Evolutionary conservation across 2,329 filamentous ascomycete species (phyloP).

Genomic region (Sporothrix brunneoviolacea): DNA sequence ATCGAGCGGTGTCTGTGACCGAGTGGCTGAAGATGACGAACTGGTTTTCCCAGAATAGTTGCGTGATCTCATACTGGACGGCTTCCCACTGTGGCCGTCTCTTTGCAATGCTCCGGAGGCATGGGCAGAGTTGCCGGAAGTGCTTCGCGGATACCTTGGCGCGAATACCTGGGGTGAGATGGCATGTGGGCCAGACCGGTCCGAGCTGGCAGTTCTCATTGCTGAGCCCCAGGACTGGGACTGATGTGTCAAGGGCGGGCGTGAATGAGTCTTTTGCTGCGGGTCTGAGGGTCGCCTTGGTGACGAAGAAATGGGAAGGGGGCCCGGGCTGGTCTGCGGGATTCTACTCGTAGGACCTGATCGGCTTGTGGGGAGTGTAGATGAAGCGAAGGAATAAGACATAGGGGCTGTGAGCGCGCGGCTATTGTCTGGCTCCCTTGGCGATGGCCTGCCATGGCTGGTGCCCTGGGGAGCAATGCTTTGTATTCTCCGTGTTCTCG

Average conservation of each 20-base stretch:
- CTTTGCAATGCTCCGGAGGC: conserved; percentile 26
- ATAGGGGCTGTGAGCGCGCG: not conserved
- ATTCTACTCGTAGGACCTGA: conserved; percentile 22
- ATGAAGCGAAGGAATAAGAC: not conserved
- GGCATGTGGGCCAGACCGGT: conserved; percentile 19
- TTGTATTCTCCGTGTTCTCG: not conserved
- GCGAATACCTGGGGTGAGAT: conserved; percentile 19
- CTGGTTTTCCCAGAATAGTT: conserved; percentile 32
- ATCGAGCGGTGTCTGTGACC: conserved; percentile 32
- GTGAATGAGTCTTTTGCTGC: conserved; percentile 18
- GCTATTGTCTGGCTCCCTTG: not conserved
- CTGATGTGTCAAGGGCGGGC: conserved; percentile 35
- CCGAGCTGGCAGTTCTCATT: conserved; percentile 21
- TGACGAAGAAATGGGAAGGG: conserved; percentile 2
- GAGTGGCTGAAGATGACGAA: conserved; percentile 38
- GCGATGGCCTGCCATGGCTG: not conserved
- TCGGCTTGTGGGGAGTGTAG: not conserved
- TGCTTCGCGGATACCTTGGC: not conserved
- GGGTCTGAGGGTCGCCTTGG: conserved; percentile 6
- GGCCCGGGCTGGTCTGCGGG: conserved; percentile 27
- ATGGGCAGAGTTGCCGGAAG: conserved; percentile 13
- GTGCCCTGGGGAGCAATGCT: not conserved
- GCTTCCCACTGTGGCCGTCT: conserved; percentile 28
- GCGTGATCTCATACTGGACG: conserved; percentile 35
- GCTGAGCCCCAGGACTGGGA: conserved; percentile 37